Conservation (phyloP, 228 moss, liverwort and hornwort genomes). For the Sphagnum magellanicum region DNA sequence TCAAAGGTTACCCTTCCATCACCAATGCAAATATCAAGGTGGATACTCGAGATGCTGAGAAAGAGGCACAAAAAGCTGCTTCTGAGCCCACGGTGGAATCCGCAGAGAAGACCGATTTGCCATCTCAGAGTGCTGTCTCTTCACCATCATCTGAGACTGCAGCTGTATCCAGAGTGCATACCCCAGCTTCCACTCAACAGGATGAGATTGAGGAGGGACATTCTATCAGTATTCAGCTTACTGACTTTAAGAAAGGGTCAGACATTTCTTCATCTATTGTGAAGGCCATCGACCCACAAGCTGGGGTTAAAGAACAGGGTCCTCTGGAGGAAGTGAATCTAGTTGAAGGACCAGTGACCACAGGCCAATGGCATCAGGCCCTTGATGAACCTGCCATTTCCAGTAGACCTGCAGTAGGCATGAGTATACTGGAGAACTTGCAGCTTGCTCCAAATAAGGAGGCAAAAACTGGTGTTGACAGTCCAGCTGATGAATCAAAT, state of each 20-base stretch:
- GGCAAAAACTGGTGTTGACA: conserved; percentile 12
- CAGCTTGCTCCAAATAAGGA: conserved; percentile 7
- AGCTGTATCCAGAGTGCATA: conserved; percentile 10
- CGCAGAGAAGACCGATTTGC: not conserved
- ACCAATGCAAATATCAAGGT: conserved; percentile 12
- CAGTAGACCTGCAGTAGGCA: not conserved
- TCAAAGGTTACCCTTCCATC: conserved; percentile 14
- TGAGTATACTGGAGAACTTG: not conserved
- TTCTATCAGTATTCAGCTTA: conserved; percentile 3
- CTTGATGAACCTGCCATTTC: not conserved
- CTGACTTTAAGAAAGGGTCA: not conserved
- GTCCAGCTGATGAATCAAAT: conserved; percentile 3
- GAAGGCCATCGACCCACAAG: conserved; percentile 6
- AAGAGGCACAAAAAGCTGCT: conserved; percentile 9
- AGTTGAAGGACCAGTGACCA: not conserved
- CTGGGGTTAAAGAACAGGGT: not conserved
- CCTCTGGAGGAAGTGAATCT: not conserved
- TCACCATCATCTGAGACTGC: conserved; percentile 10
- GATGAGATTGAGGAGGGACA: conserved; percentile 14
- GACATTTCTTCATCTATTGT: conserved; percentile 7
- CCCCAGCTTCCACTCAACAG: conserved; percentile 9
- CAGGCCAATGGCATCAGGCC: not conserved
- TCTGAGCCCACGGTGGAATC: conserved; percentile 1
- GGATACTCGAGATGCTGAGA: conserved; percentile 8
- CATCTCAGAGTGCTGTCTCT: not conserved